Conservation (phyloP, 768 basidiomycete genomes). For the Chalciporus pseudorubinellus region DNA sequence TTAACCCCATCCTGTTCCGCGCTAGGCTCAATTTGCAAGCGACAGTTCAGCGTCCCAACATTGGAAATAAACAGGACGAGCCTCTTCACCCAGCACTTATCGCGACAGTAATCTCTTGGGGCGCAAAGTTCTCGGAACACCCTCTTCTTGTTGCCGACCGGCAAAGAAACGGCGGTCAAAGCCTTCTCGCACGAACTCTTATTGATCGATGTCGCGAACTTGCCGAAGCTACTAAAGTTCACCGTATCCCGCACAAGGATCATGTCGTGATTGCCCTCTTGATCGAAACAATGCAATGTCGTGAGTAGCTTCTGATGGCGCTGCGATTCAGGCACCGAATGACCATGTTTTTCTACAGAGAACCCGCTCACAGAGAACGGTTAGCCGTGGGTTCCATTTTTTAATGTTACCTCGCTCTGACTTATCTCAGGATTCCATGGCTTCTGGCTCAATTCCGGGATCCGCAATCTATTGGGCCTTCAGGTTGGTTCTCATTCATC, state of each 20-base stretch:
- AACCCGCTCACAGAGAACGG: slow-evolving; percentile 70
- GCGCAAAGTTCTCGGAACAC: slow-evolving; percentile 92
- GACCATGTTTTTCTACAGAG: slow-evolving; percentile 43
- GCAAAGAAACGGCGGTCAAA: slow-evolving; percentile 64
- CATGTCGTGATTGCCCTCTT: slow-evolving; percentile 80
- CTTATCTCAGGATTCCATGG: slow-evolving; percentile 66
- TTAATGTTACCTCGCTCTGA: slow-evolving; percentile 17
- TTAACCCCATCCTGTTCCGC: slow-evolving; percentile 82
- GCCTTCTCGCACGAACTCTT: slow-evolving; percentile 71
- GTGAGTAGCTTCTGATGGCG: slow-evolving; percentile 53
- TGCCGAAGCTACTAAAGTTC: slow-evolving; percentile 83
- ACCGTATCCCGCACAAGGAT: slow-evolving; percentile 73
- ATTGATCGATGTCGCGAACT: slow-evolving; percentile 82
- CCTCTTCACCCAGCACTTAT: slow-evolving; percentile 70
- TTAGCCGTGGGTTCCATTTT: slow-evolving; percentile 31
- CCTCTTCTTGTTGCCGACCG: slow-evolving; percentile 79
- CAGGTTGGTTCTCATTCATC: slow-evolving; percentile 43
- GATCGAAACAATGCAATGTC: slow-evolving; percentile 82
- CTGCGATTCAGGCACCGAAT: slow-evolving; percentile 3
- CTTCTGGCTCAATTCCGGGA: slow-evolving; percentile 79
- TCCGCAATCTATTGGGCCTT: slow-evolving; percentile 75
- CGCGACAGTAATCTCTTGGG: slow-evolving; percentile 88
- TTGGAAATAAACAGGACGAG: slow-evolving; percentile 34
- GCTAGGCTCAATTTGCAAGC: slow-evolving; percentile 54
- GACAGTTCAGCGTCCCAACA: slow-evolving; percentile 21